Evolutionary conservation across 129 eudicot species (phyloP).

Genomic region (Artemisia argyi): DNA sequence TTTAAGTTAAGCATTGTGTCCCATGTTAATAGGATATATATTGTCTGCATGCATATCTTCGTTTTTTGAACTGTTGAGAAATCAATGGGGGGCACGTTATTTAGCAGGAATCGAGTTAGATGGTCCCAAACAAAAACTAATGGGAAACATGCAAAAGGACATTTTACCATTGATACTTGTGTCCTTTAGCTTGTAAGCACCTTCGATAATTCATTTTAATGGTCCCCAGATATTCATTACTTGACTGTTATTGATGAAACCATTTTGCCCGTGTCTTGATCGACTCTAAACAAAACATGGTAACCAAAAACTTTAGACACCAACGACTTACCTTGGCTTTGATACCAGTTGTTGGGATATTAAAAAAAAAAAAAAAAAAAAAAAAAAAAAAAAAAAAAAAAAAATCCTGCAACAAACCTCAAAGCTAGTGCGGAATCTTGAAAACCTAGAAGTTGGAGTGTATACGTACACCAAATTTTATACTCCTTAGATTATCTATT

Average conservation of each 20-base stretch:
- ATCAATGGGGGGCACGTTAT: conserved; percentile 8
- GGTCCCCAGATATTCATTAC: neutral
- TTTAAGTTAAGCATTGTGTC: conserved; percentile 10
- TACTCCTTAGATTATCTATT: too few relatives aligned
- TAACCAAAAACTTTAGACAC: too few relatives aligned
- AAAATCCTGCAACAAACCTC: too few relatives aligned
- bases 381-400: too few relatives aligned
- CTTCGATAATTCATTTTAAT: neutral
- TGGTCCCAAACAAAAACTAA: conserved; percentile 23
- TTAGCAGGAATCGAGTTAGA: conserved; percentile 20
- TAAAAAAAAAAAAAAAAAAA: too few relatives aligned
- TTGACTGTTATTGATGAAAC: conserved; percentile 9
- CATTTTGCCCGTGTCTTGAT: neutral
- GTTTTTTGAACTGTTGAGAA: conserved; percentile 5
- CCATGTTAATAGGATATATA: conserved; percentile 16
- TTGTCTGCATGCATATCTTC: neutral
- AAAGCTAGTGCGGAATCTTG: too few relatives aligned
- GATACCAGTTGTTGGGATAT: too few relatives aligned
- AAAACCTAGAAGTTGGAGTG: too few relatives aligned
- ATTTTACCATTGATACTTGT: conserved; percentile 13
- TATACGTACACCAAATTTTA: too few relatives aligned
- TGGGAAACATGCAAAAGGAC: conserved; percentile 7
- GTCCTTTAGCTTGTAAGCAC: conserved; percentile 25
- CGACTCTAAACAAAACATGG: too few relatives aligned
- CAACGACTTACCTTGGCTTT: too few relatives aligned